Conservation (phyloP, 352 stramenopile species). For the Globisporangium carolinianum region DNA sequence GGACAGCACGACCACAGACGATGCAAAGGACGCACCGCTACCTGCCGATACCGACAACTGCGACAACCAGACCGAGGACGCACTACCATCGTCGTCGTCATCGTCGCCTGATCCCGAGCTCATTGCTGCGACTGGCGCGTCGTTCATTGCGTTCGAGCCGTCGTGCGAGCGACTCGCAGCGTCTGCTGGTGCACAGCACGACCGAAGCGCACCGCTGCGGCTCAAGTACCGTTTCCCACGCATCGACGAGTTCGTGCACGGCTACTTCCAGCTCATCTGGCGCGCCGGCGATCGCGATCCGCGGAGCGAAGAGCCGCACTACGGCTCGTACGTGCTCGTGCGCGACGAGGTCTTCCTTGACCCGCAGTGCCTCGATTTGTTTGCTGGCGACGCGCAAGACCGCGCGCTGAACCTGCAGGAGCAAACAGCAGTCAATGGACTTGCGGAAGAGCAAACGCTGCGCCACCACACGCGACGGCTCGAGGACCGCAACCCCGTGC, state of each 20-base stretch:
- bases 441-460: neutral
- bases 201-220: conserved; percentile 25
- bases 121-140: conserved; percentile 9
- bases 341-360: conserved; percentile 38
- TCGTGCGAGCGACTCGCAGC: conserved; percentile 31
- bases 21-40: too few relatives aligned
- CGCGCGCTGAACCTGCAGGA: conserved; percentile 7
- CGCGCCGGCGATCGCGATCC: conserved; percentile 27
- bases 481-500: conserved; percentile 18
- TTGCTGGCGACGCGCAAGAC: neutral
- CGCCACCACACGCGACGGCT: conserved; percentile 11
- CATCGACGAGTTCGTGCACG: conserved; percentile 31
- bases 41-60: too few relatives aligned
- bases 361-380: conserved; percentile 10
- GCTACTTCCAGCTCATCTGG: conserved; percentile 72
- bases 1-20: too few relatives aligned
- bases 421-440: neutral
- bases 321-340: conserved; percentile 32
- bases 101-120: neutral
- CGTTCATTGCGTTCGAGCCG: conserved; percentile 37
- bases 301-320: conserved; percentile 46
- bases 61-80: neutral
- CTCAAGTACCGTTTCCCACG: conserved; percentile 42
- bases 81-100: neutral
- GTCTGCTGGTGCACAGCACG: conserved; percentile 29